phyloP scores from a whole-genome alignment of 768 basidiomycete genomes.

The Podaxis sp. region DNA sequence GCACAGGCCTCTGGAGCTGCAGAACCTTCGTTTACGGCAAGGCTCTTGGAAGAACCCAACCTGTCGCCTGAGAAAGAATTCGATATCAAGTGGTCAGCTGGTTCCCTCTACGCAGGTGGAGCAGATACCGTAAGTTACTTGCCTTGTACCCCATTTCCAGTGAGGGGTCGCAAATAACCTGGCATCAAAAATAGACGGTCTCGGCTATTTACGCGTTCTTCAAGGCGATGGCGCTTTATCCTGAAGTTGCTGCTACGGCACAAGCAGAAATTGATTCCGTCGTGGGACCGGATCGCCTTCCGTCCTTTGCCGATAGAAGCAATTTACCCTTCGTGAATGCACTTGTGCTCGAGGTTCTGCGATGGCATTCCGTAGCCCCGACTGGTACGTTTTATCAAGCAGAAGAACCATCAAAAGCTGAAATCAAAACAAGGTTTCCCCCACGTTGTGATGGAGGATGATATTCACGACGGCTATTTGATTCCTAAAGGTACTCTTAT shows the following conservation, averaged over 20 bases:
- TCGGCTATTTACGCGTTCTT: conserved; percentile 37
- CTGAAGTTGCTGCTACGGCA: conserved; percentile 35
- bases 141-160: not conserved
- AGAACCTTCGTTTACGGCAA: conserved; percentile 33
- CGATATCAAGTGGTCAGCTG: conserved; percentile 43
- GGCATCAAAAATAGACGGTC: conserved; percentile 29
- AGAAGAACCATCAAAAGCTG: conserved; percentile 11
- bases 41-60: conserved; percentile 29
- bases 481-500: conserved; percentile 41
- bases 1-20: conserved; percentile 27
- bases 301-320: conserved; percentile 35
- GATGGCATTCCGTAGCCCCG: conserved; percentile 34
- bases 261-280: conserved; percentile 44
- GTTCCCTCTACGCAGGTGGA: conserved; percentile 47
- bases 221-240: conserved; percentile 37
- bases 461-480: conserved; percentile 40
- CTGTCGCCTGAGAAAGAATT: conserved; percentile 30
- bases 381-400: conserved; percentile 22
- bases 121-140: conserved; percentile 34
- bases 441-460: conserved; percentile 41
- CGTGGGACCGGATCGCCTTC: conserved; percentile 38
- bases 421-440: conserved; percentile 28
- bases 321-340: conserved; percentile 41
- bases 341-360: conserved; percentile 34
- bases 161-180: not conserved